Base-by-base conservation (phyloP, 345 rosid species). In the Cochlearia excelsa region DNA sequence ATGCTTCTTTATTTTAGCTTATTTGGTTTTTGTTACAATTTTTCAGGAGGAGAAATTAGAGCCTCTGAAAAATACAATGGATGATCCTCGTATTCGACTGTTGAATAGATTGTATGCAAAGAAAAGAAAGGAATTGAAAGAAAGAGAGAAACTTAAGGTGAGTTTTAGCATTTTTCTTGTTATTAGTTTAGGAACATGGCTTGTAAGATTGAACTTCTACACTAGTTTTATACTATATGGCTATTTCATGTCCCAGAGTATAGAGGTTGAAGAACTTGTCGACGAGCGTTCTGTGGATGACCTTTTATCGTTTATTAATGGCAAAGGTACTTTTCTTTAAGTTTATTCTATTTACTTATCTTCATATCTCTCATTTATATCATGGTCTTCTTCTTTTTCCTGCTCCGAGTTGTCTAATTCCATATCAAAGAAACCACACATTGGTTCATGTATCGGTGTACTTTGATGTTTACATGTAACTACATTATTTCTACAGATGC, bases 211-310 rank as follows among this genome's bases (percentile, higher is more conserved):
- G 2, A 45, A 44, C 51, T 31, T 26, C 27, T 34, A 46, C 44
- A 47, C 44, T 47, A 47, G 43, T 33, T 46, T 45, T 53, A 46
- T 39, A 46, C 23, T 35, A 30, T 26, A 46, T 52, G 48, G 46
- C 10, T 54, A 56, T 57, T 51, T 51, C 54, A 9, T 77, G 50
- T 70, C 66, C 29, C 70, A 88, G 98, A 76, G 74, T 75, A 71
- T 72, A 41, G 96, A 87, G 84, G 83, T 78, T 70, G 91, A 87
- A 75, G 95, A 84, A 63, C 80, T 1, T 57, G 88, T 75, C 1
- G 98, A 91, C 58, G 95, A 87, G 34, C 94, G 95, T 41, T 91
- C 98, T 43, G 98, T 85, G 66, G 98, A 91, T 68, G 98, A 91
- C 53, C 91, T 90, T 39, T 74, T 85, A 60, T 82, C 94, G 23